Evolutionary conservation across 169 alveolate species (phyloP).

Genomic region (Cryptosporidium baileyi): DNA sequence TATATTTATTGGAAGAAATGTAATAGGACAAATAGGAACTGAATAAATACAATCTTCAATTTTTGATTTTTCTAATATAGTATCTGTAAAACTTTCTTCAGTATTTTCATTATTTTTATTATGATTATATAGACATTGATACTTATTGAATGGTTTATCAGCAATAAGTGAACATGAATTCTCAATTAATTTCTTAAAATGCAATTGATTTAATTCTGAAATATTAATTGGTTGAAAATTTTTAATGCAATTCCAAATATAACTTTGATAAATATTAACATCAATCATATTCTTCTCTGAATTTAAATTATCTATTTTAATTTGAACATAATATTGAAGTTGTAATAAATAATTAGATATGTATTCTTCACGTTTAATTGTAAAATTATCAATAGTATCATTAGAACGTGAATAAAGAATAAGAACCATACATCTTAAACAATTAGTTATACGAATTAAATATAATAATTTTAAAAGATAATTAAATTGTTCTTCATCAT

Average conservation of each 20-base stretch:
- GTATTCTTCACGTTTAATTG: conserved; percentile 16
- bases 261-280: background rate
- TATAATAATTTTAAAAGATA: conserved; percentile 10
- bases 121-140: background rate
- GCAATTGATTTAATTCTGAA: background rate
- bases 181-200: background rate
- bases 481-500: background rate
- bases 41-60: conserved; percentile 1
- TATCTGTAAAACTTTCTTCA: too few species aligned
- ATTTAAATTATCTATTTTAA: background rate
- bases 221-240: background rate
- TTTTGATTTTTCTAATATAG: background rate
- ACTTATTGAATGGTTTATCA: background rate
- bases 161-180: background rate
- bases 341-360: conserved; percentile 5
- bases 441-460: background rate
- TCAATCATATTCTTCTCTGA: background rate
- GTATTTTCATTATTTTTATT: background rate
- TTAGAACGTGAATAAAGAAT: conserved; percentile 34
- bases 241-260: conserved; percentile 16
- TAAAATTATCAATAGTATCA: background rate
- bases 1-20: conserved; percentile 30
- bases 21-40: conserved; percentile 59
- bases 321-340: conserved; percentile 18
- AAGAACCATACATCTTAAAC: conserved; percentile 19